Evolutionary conservation across 2,329 filamentous ascomycete species (phyloP).

Genomic region (Botryosphaeria dothidea): DNA sequence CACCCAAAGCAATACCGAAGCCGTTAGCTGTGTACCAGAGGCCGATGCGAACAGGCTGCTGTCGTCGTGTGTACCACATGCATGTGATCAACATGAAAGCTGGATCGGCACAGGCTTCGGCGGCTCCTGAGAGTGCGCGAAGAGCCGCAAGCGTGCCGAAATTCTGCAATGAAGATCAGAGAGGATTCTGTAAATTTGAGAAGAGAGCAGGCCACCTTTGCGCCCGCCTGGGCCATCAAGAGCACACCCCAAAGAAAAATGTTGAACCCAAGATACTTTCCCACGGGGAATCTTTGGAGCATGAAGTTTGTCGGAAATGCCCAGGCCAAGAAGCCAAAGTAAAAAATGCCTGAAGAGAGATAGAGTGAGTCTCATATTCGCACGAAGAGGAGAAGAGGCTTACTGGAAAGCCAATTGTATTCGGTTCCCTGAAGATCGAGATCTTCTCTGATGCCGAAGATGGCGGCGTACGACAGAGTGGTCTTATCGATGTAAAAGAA

Average conservation of each 20-base stretch:
- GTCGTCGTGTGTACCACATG: constrained; percentile 65
- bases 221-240: constrained; percentile 36
- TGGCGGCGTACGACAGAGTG: constrained; percentile 63
- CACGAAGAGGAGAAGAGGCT: not conserved
- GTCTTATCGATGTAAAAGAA: constrained; percentile 43
- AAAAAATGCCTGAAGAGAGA: constrained; percentile 45
- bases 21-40: constrained; percentile 62
- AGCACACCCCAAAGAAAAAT: constrained; percentile 59
- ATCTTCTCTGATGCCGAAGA: constrained; percentile 64
- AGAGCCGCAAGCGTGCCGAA: constrained; percentile 58
- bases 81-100: constrained; percentile 65
- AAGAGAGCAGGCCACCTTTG: constrained; percentile 21
- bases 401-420: constrained; percentile 57
- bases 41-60: constrained; percentile 63
- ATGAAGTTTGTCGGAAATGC: constrained; percentile 55
- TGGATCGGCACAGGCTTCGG: constrained; percentile 60
- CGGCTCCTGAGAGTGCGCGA: constrained; percentile 58
- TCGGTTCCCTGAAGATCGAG: constrained; percentile 58
- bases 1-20: constrained; percentile 60
- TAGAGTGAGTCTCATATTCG: not conserved
- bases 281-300: constrained; percentile 50
- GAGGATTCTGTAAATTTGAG: not conserved
- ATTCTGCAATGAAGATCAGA: constrained; percentile 29
- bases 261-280: constrained; percentile 53
- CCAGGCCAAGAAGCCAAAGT: constrained; percentile 58